Percentiles rank a stretch among this genome's conserved stretches.
phyloP scores from a whole-genome alignment of 495 filamentous ascomycete genomes.

The Entonaema liquescens region DNA sequence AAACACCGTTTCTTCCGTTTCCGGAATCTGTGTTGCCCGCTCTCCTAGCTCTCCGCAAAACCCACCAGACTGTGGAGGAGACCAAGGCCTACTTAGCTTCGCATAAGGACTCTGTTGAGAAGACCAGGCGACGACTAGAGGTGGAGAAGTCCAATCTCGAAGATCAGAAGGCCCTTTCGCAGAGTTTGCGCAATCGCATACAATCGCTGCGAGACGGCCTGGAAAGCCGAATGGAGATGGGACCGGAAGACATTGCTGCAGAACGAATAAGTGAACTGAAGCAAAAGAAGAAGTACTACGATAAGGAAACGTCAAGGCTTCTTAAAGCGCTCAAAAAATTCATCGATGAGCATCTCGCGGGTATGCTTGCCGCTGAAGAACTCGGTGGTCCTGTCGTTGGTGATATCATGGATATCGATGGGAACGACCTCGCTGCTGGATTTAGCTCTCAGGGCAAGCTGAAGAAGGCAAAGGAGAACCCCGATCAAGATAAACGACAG shows the following conservation, averaged over 20 bases:
- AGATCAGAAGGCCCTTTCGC: slow-evolving; percentile 71
- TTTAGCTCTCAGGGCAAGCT: slow-evolving; percentile 76
- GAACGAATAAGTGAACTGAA: slow-evolving; percentile 67
- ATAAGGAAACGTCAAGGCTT: slow-evolving; percentile 64
- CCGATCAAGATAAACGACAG: slow-evolving; percentile 63
- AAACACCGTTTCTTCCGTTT: slow-evolving; percentile 69
- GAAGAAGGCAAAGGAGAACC: slow-evolving; percentile 64
- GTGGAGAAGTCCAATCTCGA: slow-evolving; percentile 67
- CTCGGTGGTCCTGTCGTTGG: slow-evolving; percentile 87
- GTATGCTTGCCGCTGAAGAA: slow-evolving; percentile 87
- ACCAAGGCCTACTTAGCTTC: slow-evolving; percentile 66
- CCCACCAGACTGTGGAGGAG: slow-evolving; percentile 68
- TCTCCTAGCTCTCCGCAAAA: slow-evolving; percentile 73
- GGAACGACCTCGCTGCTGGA: slow-evolving; percentile 66
- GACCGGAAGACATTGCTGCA: slow-evolving; percentile 64
- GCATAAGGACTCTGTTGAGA: slow-evolving; percentile 62
- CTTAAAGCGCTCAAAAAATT: slow-evolving; percentile 74
- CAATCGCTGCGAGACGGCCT: slow-evolving; percentile 61
- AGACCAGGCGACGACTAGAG: slow-evolving; percentile 62
- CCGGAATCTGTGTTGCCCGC: slow-evolving; percentile 73
- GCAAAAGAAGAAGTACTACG: slow-evolving; percentile 63
- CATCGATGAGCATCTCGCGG: slow-evolving; percentile 73
- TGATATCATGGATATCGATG: slow-evolving; percentile 69
- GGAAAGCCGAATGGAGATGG: slow-evolving; percentile 64
- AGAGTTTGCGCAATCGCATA: slow-evolving; percentile 55